Conservation (phyloP, 1,284 basidiomycete genomes). For the Erythrobasidium hasegawianum region DNA sequence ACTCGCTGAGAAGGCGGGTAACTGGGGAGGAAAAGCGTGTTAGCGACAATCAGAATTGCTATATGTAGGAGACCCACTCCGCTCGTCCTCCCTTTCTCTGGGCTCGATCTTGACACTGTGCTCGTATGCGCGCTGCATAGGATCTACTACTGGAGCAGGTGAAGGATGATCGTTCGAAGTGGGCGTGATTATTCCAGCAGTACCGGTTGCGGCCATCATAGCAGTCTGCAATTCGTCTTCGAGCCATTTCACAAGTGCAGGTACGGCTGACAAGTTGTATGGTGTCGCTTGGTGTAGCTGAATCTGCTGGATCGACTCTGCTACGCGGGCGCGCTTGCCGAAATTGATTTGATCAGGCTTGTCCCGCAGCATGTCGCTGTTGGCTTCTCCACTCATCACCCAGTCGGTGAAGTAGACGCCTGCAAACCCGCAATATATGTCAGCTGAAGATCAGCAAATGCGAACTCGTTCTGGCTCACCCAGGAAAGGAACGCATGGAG, state of each 20-base stretch:
- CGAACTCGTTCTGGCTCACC: slow-evolving; percentile 58
- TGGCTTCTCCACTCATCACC: slow-evolving; percentile 98
- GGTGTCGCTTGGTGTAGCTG: slow-evolving; percentile 89
- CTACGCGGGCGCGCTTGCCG: slow-evolving; percentile 86
- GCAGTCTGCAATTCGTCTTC: slow-evolving; percentile 23
- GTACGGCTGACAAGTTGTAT: slow-evolving; percentile 75
- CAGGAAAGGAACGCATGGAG: slow-evolving; percentile 96
- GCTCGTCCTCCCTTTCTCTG: slow-evolving; percentile 31
- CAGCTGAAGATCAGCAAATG: neutral
- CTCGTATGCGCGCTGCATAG: slow-evolving; percentile 23
- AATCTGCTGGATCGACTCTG: slow-evolving; percentile 93
- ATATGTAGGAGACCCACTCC: slow-evolving; percentile 13
- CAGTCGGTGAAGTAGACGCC: slow-evolving; percentile 93
- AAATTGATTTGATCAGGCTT: slow-evolving; percentile 79
- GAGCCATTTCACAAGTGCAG: slow-evolving; percentile 57
- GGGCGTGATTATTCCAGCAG: neutral
- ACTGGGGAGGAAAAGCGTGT: slow-evolving; percentile 2
- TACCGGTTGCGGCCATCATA: neutral
- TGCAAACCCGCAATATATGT: too few species aligned
- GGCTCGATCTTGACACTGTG: slow-evolving; percentile 28
- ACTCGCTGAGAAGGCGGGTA: slow-evolving; percentile 70
- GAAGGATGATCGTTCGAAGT: neutral
- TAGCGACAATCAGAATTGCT: neutral
- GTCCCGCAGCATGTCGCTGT: slow-evolving; percentile 71
- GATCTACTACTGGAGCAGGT: neutral